Evolutionary conservation across 2,329 filamentous ascomycete species (phyloP).

Genomic region (Westerdykella ornata): DNA sequence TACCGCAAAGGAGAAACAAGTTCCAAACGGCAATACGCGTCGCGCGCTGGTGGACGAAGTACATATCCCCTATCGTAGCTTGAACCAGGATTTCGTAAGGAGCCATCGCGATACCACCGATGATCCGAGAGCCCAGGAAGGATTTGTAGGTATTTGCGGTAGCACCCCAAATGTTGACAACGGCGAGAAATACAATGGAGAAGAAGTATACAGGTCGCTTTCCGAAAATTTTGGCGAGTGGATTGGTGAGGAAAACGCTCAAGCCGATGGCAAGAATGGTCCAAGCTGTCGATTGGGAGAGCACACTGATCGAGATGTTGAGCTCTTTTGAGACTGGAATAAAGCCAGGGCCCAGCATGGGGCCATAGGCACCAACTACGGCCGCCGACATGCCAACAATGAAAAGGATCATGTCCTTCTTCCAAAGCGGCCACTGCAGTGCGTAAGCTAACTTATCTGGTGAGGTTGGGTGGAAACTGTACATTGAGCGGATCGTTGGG

Average conservation of each 20-base stretch:
- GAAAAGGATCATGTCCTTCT: constrained; percentile 4
- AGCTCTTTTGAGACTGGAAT: constrained; percentile 42
- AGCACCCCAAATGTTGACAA: constrained; percentile 45
- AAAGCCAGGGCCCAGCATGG: constrained; percentile 48
- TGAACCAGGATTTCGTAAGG: constrained; percentile 50
- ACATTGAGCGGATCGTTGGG: constrained; percentile 42
- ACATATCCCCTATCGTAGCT: constrained; percentile 44
- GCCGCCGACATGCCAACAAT: constrained; percentile 1
- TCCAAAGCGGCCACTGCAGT: constrained; percentile 2
- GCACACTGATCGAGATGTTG: constrained; percentile 39
- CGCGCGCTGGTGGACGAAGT: constrained; percentile 42
- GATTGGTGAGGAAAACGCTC: constrained; percentile 47
- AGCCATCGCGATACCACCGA: constrained; percentile 47
- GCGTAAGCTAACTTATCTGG: neutral
- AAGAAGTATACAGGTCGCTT: constrained; percentile 47
- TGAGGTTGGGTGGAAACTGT: neutral
- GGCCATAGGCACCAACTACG: constrained; percentile 47
- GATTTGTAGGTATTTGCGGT: constrained; percentile 40
- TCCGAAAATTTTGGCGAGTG: constrained; percentile 47
- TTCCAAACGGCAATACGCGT: constrained; percentile 38
- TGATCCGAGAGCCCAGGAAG: constrained; percentile 44
- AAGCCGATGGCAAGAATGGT: constrained; percentile 45
- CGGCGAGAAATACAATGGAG: constrained; percentile 44
- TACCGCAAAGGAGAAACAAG: constrained; percentile 37
- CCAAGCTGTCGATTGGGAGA: constrained; percentile 46